Percentiles rank a stretch among this genome's conserved stretches.
Evolutionary conservation across 371 early-diverging fungal species (phyloP).

Genomic region (Actinomortierella ambigua): DNA sequence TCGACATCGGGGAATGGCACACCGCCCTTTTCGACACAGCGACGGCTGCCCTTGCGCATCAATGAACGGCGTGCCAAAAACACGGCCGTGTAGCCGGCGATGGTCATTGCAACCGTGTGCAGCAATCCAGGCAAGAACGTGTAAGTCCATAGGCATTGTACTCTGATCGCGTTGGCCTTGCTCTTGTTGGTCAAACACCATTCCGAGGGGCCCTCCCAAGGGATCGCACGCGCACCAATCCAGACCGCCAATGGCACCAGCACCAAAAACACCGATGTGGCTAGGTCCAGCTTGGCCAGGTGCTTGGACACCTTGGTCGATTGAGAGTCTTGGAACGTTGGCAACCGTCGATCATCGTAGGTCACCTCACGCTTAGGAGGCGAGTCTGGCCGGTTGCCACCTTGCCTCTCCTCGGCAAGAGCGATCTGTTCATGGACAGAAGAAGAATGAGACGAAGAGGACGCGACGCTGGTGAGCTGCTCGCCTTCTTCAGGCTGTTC

Average conservation of each 20-base stretch:
- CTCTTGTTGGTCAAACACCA: conserved; percentile 31
- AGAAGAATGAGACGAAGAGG: background rate
- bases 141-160: conserved; percentile 39
- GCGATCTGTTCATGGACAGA: background rate
- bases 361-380: conserved; percentile 34
- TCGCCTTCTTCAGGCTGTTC: conserved; percentile 18
- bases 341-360: conserved; percentile 30
- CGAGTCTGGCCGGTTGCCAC: no score
- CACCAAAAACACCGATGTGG: conserved; percentile 21
- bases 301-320: conserved; percentile 24
- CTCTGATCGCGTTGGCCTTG: conserved; percentile 11
- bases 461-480: no score
- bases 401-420: no score
- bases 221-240: conserved; percentile 27
- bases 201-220: conserved; percentile 32
- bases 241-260: conserved; percentile 35
- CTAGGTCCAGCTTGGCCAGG: conserved; percentile 37
- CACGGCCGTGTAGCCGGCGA: conserved; percentile 30
- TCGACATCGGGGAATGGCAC: conserved; percentile 18
- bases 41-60: conserved; percentile 13
- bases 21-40: conserved; percentile 10
- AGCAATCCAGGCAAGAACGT: conserved; percentile 30
- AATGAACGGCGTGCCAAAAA: conserved; percentile 23
- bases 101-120: conserved; percentile 23
- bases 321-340: conserved; percentile 36